Conservation (phyloP, 176 grass and related monocot genomes). For the Aechmea fasciata region DNA sequence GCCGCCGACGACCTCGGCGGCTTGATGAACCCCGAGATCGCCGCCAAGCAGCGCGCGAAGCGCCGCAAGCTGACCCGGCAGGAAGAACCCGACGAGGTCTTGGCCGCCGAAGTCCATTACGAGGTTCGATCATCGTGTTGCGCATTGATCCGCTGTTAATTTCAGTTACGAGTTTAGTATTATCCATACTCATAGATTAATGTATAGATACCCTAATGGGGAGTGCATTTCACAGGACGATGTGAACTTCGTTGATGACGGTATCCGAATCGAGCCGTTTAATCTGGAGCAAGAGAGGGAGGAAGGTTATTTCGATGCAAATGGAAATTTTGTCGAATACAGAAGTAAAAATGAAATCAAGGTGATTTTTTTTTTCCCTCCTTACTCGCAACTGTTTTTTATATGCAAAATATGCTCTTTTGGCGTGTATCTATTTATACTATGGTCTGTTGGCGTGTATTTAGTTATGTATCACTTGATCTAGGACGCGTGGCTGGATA, state of each 20-base stretch:
- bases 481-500: slow-evolving; percentile 94
- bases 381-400: no score
- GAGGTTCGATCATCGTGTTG: slow-evolving; percentile 31
- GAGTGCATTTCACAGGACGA: slow-evolving; percentile 49
- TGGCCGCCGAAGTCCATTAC: slow-evolving; percentile 61
- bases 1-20: slow-evolving; percentile 31
- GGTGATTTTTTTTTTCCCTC: slow-evolving; percentile 30
- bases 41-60: slow-evolving; percentile 48
- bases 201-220: no score
- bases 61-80: slow-evolving; percentile 46
- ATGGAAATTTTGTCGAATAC: slow-evolving; percentile 87
- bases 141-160: background rate
- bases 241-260: slow-evolving; percentile 69
- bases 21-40: slow-evolving; percentile 53
- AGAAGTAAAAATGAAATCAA: slow-evolving; percentile 68
- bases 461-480: slow-evolving; percentile 23
- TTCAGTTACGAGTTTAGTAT: background rate
- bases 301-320: slow-evolving; percentile 90
- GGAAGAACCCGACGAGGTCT: slow-evolving; percentile 37
- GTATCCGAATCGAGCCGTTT: slow-evolving; percentile 87
- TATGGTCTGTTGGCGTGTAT: slow-evolving; percentile 2
- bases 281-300: slow-evolving; percentile 92
- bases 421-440: background rate
- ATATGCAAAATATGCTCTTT: no score
- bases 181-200: background rate